A percentile compares a stretch with the other conserved stretches of the same genome.
phyloP scores from a whole-genome alignment of 1,139 yeast species.

The Saccharomyces hybrid region DNA sequence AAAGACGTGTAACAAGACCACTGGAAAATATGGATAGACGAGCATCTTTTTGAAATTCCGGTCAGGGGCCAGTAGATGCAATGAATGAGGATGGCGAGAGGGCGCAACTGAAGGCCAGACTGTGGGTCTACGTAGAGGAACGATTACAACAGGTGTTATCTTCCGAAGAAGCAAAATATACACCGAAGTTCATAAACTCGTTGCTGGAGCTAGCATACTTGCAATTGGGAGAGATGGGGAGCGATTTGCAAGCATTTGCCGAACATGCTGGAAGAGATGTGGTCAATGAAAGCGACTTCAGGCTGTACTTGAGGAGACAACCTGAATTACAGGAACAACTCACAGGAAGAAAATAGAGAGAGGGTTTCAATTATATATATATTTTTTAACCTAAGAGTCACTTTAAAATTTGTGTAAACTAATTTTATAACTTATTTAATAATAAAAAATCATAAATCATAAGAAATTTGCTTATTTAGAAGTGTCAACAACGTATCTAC shows the following conservation, averaged over 20 bases:
- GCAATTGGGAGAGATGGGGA: constrained; percentile 46
- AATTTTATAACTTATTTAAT: background rate
- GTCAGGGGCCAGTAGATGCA: too few species aligned
- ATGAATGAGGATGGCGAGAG: constrained; percentile 5
- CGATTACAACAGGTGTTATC: constrained; percentile 43
- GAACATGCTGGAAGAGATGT: constrained; percentile 51
- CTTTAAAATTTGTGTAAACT: constrained; percentile 1
- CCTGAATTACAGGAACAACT: constrained; percentile 14
- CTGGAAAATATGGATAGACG: too few species aligned
- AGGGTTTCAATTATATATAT: background rate
- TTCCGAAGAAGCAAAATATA: constrained; percentile 33
- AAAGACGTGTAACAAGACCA: too few species aligned
- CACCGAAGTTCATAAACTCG: constrained; percentile 54
- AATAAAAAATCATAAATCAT: background rate
- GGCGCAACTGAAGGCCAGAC: constrained; percentile 47
- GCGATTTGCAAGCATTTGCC: constrained; percentile 59
- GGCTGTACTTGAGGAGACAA: constrained; percentile 38
- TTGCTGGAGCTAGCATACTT: constrained; percentile 57
- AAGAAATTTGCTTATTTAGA: constrained; percentile 34
- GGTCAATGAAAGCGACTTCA: constrained; percentile 46
- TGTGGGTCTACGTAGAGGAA: constrained; percentile 51
- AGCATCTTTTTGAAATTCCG: constrained; percentile 8
- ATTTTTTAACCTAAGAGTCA: background rate
- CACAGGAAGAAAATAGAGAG: constrained; percentile 4
- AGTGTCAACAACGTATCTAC: constrained; percentile 60